Conservation (phyloP, 1,284 basidiomycete species). For the Thecaphora thlaspeos region DNA sequence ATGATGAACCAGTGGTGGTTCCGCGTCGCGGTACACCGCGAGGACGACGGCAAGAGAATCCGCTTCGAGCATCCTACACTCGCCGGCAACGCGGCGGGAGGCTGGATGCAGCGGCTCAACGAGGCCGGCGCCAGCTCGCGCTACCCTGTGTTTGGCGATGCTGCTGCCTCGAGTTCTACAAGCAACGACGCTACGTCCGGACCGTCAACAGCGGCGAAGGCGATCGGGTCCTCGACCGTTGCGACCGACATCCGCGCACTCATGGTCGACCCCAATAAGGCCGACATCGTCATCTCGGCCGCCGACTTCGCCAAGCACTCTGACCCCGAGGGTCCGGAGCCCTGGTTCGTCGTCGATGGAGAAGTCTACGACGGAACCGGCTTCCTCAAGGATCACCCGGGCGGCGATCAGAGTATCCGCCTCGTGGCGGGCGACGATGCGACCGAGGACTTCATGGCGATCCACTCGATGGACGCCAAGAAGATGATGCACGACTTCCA, state of each 20-base stretch:
- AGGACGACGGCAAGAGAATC: constrained; percentile 58
- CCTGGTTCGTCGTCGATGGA: constrained; percentile 68
- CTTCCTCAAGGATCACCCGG: constrained; percentile 68
- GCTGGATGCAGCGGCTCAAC: constrained; percentile 70
- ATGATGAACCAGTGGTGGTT: constrained; percentile 70
- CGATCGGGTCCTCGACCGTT: constrained; percentile 1
- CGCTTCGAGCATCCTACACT: constrained; percentile 68
- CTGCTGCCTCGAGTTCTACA: neutral
- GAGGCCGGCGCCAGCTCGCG: constrained; percentile 62
- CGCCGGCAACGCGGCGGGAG: constrained; percentile 63
- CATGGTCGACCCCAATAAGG: constrained; percentile 39
- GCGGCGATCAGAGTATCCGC: constrained; percentile 66
- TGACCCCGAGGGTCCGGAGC: constrained; percentile 58
- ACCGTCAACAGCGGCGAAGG: neutral
- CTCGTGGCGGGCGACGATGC: constrained; percentile 68
- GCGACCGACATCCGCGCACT: constrained; percentile 30
- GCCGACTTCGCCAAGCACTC: constrained; percentile 63
- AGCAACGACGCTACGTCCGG: neutral
- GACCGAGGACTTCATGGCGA: constrained; percentile 67
- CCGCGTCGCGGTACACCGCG: constrained; percentile 63
- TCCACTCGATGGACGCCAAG: constrained; percentile 64
- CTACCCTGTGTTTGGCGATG: constrained; percentile 57
- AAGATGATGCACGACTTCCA: constrained; percentile 62
- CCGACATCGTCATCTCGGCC: constrained; percentile 62
- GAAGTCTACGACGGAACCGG: constrained; percentile 64